Evolutionary conservation across 495 filamentous ascomycete species (phyloP), one percentile per base, ranked within the genome.

Genomic region (Pyrenula massariospora): DNA sequence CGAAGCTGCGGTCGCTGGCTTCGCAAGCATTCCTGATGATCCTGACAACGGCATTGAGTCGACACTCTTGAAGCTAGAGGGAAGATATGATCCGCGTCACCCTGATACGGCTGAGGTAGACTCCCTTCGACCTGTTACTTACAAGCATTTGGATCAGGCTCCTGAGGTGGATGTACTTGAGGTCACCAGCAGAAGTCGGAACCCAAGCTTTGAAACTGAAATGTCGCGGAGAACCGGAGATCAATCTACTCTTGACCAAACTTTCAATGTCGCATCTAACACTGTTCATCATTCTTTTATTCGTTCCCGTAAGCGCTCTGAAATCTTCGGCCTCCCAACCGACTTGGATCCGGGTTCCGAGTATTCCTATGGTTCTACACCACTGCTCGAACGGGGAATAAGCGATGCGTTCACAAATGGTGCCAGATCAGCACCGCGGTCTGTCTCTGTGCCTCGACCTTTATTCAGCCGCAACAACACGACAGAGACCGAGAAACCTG

Each of bases 41-140:
- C 87, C 88, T 55, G 89, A 93, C 67, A 92, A 91, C n/a, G 91
- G 92, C 20, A 80, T 96, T 52, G 93, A 96, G 65, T 89, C 91
- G 12, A 90, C 93, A 3, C 65, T 99, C 59, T 70, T 92, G 59
- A 97, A 96, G 62, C 78, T 99, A 2, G 94, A 99, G 73, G 93
- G 93, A 3, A 91, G 86, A 62, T 94, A 82, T 69, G 76, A 84
- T 59, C 31, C 5, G 15, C 31, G 31, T 42, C n/a, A n/a, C n/a
- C 31, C 31, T 42, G 8, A 15, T 5, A 8, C 31, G 15, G 5
- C 31, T 8, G 59, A 56, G 50, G n/a, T 11, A 10, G 22, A 19
- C 22, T 56, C 19, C 11, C 11, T 20, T 2, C 15, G 49, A n/a
- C 23, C 3, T 23, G 19, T n/a, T 12, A 49, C 22, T 51, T 10